These are phyloP conservation scores for Cryptococcus floricola DNA, from an alignment of 1,284 basidiomycete genomes.

Conservation along the genomic window DNA sequence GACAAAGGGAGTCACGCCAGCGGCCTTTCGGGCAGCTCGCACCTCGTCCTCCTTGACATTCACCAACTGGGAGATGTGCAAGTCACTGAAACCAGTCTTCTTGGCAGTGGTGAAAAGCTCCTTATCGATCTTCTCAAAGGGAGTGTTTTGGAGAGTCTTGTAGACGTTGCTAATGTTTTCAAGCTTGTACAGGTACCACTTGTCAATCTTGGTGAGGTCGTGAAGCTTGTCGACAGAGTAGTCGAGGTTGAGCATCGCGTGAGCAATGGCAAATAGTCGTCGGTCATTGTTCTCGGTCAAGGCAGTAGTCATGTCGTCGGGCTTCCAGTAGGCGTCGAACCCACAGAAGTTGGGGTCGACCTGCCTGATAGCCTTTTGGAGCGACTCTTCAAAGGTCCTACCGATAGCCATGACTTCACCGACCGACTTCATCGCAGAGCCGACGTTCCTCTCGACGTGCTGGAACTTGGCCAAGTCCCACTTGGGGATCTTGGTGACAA, in stretches of 20 bases:
- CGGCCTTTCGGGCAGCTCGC: slow-evolving; percentile 77
- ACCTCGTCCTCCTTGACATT: slow-evolving; percentile 62
- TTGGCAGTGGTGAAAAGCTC: slow-evolving; percentile 80
- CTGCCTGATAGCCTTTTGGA: slow-evolving; percentile 98
- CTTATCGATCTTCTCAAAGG: slow-evolving; percentile 59
- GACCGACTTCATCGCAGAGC: slow-evolving; percentile 98
- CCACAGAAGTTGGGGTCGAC: slow-evolving; percentile 78
- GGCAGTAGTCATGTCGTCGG: slow-evolving; percentile 76
- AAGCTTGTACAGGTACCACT: slow-evolving; percentile 99
- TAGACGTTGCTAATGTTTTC: slow-evolving; percentile 77
- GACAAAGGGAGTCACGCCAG: slow-evolving; percentile 91
- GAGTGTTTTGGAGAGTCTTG: slow-evolving; percentile 64
- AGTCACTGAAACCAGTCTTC: slow-evolving; percentile 89
- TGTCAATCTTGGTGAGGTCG: slow-evolving; percentile 95
- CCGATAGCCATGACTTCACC: slow-evolving; percentile 99
- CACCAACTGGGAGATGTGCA: slow-evolving; percentile 79
- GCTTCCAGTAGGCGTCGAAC: slow-evolving; percentile 61
- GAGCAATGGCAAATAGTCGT: slow-evolving; percentile 95
- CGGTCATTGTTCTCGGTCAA: slow-evolving; percentile 65
- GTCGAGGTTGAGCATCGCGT: slow-evolving; percentile 81
- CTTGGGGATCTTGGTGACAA: slow-evolving; percentile 99
- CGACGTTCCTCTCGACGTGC: slow-evolving; percentile 86
- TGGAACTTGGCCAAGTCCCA: slow-evolving; percentile 99
- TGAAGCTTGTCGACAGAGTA: slow-evolving; percentile 89
- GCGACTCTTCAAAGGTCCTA: slow-evolving; percentile 95